phyloP scores from a whole-genome alignment of 179 eudicot genomes.

The Gypsophila paniculata region DNA sequence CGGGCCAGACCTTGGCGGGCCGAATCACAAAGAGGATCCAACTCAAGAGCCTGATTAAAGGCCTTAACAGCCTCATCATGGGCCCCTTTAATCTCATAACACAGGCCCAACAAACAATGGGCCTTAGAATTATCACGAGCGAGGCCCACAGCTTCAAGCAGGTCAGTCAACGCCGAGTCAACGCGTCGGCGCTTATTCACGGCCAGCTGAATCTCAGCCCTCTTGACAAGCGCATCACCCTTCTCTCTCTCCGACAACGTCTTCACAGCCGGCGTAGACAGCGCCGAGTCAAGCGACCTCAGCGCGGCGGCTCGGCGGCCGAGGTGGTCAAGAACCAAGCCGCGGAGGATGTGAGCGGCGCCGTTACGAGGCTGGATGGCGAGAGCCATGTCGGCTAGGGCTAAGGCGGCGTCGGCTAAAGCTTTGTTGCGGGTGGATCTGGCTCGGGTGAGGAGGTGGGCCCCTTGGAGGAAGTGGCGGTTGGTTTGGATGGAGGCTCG shows the following conservation, averaged over 20 bases:
- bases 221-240: conserved; percentile 63
- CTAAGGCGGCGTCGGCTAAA: conserved; percentile 55
- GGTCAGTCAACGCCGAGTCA: conserved; percentile 41
- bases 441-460: conserved; percentile 58
- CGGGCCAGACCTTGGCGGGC: conserved; percentile 54
- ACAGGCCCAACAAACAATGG: conserved; percentile 54
- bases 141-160: conserved; percentile 49
- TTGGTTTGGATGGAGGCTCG: conserved; percentile 13
- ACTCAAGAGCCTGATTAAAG: conserved; percentile 34
- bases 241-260: conserved; percentile 44
- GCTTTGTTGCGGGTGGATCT: conserved; percentile 34
- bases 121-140: conserved; percentile 47
- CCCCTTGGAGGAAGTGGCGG: conserved; percentile 27
- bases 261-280: conserved; percentile 54
- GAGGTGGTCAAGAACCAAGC: conserved; percentile 50
- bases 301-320: conserved; percentile 68
- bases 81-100: conserved; percentile 57
- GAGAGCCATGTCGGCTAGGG: conserved; percentile 63
- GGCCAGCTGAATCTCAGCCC: conserved; percentile 56
- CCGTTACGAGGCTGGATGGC: conserved; percentile 54
- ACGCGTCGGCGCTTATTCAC: conserved; percentile 36
- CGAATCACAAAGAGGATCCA: conserved; percentile 29
- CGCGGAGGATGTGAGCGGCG: conserved; percentile 68
- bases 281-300: conserved; percentile 52
- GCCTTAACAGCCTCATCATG: conserved; percentile 48